Evolutionary conservation across 805 yeast genomes (phyloP), one percentile per base, ranked within the genome.

Genomic region (Zygosaccharomyces rouxii): DNA sequence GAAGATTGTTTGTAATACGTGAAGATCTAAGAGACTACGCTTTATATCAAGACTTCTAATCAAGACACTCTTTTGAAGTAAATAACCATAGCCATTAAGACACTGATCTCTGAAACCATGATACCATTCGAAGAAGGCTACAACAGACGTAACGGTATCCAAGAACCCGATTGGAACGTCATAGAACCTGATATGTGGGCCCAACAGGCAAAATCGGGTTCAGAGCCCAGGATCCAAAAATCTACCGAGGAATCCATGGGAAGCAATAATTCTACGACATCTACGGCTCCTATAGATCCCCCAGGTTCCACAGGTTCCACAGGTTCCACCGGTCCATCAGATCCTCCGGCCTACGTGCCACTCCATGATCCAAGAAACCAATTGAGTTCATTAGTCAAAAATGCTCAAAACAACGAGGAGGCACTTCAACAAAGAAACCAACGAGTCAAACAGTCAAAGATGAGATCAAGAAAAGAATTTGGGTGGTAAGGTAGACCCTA

Each of bases 361-460:
- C 48, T 57, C 4, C 46, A 47, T 38, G 58, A 57, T 42, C 45
- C 51, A 7, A 55, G 49, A 47, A 57, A 57, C 35, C 61, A 58
- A 39, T 46, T 58, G 37, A 47, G 50, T 26, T 57, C 61, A 6
- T 38, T 58, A 29, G 49, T 58, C 3, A 54, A 48, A 30, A 57
- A 58, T 41, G 63, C 63, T 30, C 38, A 46, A 26, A 35, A 52
- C 28, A 51, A 53, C 43, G 51, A 54, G 44, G 52, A 51, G 11
- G 57, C 57, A 9, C 41, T 58, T 7, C 29, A 37, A 11, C 28
- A 28, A 19, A 48, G 63, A 13, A 57, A 57, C 42, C 47, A 54
- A 6, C 44, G 51, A 14, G 48, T 55, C 25, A 41, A 46, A 50
- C 38, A 49, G 53, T 38, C 55, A 30, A 43, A 56, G 45, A 38